These are phyloP conservation scores for Endocladia muricata DNA, from an alignment of 31 red algal genomes.

Conservation along the genomic window DNA sequence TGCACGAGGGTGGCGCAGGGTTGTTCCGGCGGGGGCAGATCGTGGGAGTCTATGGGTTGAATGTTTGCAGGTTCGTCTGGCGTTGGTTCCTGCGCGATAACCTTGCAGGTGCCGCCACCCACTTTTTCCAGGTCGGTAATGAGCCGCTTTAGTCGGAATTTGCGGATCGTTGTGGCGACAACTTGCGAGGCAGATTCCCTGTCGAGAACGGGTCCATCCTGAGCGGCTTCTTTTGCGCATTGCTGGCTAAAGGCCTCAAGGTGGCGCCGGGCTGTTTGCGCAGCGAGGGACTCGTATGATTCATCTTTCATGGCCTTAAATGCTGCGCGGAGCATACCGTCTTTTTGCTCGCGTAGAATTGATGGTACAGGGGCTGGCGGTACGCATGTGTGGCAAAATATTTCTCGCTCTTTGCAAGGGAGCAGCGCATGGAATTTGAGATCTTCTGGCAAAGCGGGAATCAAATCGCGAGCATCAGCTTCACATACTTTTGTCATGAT, in stretches of 20 bases:
- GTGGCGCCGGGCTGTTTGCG: not conserved
- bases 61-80: too few species aligned
- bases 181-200: not conserved
- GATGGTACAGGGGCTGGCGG: conserved; percentile 6
- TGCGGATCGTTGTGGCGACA: not conserved
- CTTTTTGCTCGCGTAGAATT: not conserved
- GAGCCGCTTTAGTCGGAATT: not conserved
- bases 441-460: conserved; percentile 27
- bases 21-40: conserved; percentile 7
- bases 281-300: conserved; percentile 10
- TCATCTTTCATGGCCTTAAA: not conserved
- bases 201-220: not conserved
- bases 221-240: not conserved
- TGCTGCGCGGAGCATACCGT: not conserved
- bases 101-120: not conserved
- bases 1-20: not conserved
- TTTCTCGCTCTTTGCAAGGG: conserved; percentile 9
- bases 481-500: conserved; percentile 4
- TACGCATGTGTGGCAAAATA: not conserved
- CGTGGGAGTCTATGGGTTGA: not conserved
- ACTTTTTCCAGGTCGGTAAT: conserved; percentile 20
- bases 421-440: conserved; percentile 3
- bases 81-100: not conserved
- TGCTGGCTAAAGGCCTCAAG: conserved; percentile 12
- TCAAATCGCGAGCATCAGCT: not conserved